Base-by-base conservation (phyloP, 1,139 yeast genomes). In the Arxiozyma telluris region DNA sequence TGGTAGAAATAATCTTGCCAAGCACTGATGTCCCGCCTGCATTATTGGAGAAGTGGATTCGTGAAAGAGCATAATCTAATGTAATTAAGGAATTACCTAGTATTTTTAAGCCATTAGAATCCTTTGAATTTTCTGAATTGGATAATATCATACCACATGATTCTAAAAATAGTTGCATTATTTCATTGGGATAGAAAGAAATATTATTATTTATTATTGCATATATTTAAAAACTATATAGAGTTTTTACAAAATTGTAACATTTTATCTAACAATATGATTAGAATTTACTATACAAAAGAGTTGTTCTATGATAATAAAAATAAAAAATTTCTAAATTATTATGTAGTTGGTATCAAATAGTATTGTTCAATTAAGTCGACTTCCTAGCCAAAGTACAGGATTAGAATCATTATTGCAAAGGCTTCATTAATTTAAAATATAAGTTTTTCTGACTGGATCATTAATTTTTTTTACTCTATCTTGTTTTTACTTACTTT, bases 21-120 rank as follows among this genome's bases (percentile, higher is more conserved):
- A 81, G 79, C 62, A 78, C 86, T 81, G 96, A 88, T 72, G 96
- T 94, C 38, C 95, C 96, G 52, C 74, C 71, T 53, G 81, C 83
- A 63, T 78, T 88, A 71, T 76, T 79, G 62, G 78, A 77, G 64
- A 91, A 84, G 73, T 93, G 65, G 67, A 51, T 56, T 15, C 51
- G 53, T 22, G 65, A 61, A 44, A 60, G 63, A 52, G 61, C 58
- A 20, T 51, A 50, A 44, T 30, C 27, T 20, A 50, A 44, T n/a
- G 42, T 44, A 34, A 20, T 44, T 20, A 45, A 50, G 15, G 52
- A 50, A 23, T 50, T 47, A 25, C 49, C 49, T 11, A 39, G 42
- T 6, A 44, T 38, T 34, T 34, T 50, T 18, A 45, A 44, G 17
- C 23, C 44, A 8, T 51, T 49, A 23, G 49, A 30, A 27, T 46